Evolutionary conservation across 176 grass and related monocot species (phyloP), one percentile per base, ranked within the genome.

Genomic region (Tillandsia fasciculata): DNA sequence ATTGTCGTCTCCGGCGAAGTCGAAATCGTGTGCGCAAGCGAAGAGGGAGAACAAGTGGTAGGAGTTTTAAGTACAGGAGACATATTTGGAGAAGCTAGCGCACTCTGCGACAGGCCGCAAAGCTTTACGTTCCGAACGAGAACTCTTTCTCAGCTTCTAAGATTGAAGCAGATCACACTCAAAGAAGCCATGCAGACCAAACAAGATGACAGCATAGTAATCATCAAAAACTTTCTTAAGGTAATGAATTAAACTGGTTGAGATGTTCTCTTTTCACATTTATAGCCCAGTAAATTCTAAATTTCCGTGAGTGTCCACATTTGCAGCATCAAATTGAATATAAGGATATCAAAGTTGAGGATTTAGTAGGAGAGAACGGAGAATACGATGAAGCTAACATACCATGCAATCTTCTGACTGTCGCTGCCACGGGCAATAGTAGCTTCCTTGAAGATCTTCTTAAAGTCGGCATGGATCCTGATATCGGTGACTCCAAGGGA

Each of bases 141-240:
- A 83, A 92, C 86, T 47, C 73, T 97, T 9, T 83, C 88, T 75
- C 94, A 97, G 81, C 89, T 97, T 29, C 77, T 97, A 15, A 27
- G 94, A 72, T 69, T 97, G 11, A 92, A 87, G 76, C 94, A 87
- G 74, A 82, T 71, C 79, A 66, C 84, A n/a, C 89, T 97, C 20
- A 90, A 81, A 83, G 89, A 97, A 78, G 89, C 80, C 22, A 92
- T 97, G 83, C 89, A 87, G 63, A 75, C 78, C 74, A 80, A 87
- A 69, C 89, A 81, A 49, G 89, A 83, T 18, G 94, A 97, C 74
- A 85, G 89, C 56, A 74, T 90, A 24, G 14, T 82, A 68, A 75
- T 96, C 84, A 92, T 97, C 81, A 87, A 69, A 66, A 90, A 93
- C 84, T 93, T 92, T 66, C 77, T 97, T 26, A 93, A 85, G 86